A percentile compares a stretch with the other conserved stretches of the same genome.
Evolutionary conservation across 78 protist species (phyloP).

Genomic region (Emiliania huxleyi): DNA sequence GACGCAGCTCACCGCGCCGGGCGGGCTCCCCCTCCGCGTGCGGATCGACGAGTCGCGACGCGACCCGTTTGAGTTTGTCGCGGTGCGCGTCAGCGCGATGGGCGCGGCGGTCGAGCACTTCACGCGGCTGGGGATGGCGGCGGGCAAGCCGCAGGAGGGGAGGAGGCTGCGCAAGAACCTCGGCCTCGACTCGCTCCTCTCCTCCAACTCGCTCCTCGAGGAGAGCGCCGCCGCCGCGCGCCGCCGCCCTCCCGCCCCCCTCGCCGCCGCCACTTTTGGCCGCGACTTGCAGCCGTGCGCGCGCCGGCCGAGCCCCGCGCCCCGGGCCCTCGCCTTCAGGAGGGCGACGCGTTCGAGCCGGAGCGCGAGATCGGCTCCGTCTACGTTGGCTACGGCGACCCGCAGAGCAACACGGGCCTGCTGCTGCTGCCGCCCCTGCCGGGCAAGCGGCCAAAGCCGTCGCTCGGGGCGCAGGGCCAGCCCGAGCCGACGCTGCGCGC

Average conservation of each 20-base stretch:
- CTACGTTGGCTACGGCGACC: neutral
- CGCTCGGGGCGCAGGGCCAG: neutral
- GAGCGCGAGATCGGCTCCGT: neutral
- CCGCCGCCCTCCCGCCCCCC: too few relatives aligned
- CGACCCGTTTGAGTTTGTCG: slow-evolving; percentile 4
- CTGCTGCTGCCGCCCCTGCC: neutral
- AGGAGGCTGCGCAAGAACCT: neutral
- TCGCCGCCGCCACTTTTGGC: too few relatives aligned
- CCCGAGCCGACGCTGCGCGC: neutral
- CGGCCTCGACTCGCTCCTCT: neutral
- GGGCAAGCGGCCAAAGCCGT: neutral
- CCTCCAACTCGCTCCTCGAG: neutral
- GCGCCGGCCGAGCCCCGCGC: too few relatives aligned
- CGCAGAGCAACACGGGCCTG: neutral
- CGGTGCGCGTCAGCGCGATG: neutral
- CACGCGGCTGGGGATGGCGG: neutral
- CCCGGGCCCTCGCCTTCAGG: too few relatives aligned
- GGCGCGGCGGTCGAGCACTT: neutral
- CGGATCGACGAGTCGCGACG: neutral
- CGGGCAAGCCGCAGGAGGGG: neutral
- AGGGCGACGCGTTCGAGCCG: neutral
- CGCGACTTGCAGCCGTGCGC: too few relatives aligned
- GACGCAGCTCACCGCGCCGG: neutral
- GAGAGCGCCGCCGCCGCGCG: too few relatives aligned
- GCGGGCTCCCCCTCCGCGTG: neutral